Conservation (phyloP, 306 rosid species). For the Hylodesmum podocarpum region DNA sequence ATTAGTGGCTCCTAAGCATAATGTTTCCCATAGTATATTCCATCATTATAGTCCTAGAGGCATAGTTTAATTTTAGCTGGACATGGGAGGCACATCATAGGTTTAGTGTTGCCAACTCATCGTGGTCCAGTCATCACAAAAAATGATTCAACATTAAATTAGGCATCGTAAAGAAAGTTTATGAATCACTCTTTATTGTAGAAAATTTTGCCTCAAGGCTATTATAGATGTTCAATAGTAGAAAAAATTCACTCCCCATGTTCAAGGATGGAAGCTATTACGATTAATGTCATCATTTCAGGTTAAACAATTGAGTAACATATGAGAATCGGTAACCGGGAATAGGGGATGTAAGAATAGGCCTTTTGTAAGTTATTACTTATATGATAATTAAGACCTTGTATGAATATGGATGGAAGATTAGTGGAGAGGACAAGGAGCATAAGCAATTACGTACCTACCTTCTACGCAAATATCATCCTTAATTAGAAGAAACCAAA, state of each 20-base stretch:
- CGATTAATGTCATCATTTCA: neutral
- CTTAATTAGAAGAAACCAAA: too few relatives aligned
- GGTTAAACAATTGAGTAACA: neutral
- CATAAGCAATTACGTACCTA: too few relatives aligned
- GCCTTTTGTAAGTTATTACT: too few relatives aligned
- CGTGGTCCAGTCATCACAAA: slow-evolving; percentile 8
- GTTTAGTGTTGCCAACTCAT: slow-evolving; percentile 31
- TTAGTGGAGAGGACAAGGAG: too few relatives aligned
- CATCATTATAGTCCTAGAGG: slow-evolving; percentile 39
- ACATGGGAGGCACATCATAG: slow-evolving; percentile 34
- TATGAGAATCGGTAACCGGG: neutral
- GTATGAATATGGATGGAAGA: too few relatives aligned
- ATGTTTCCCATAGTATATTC: slow-evolving; percentile 32
- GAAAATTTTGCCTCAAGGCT: slow-evolving; percentile 20
- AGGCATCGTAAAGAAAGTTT: slow-evolving; percentile 37
- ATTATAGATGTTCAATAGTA: slow-evolving; percentile 26
- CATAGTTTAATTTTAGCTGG: slow-evolving; percentile 37
- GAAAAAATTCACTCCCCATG: neutral
- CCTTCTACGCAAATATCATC: too few relatives aligned
- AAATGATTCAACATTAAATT: slow-evolving; percentile 21
- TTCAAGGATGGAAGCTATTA: neutral
- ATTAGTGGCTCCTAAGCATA: slow-evolving; percentile 22
- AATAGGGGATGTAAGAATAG: too few relatives aligned
- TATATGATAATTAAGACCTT: too few relatives aligned
- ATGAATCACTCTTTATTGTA: slow-evolving; percentile 35